Evolutionary conservation across 139 green algal genomes (phyloP).

Genomic region (Deuterostichococcus epilithicus): DNA sequence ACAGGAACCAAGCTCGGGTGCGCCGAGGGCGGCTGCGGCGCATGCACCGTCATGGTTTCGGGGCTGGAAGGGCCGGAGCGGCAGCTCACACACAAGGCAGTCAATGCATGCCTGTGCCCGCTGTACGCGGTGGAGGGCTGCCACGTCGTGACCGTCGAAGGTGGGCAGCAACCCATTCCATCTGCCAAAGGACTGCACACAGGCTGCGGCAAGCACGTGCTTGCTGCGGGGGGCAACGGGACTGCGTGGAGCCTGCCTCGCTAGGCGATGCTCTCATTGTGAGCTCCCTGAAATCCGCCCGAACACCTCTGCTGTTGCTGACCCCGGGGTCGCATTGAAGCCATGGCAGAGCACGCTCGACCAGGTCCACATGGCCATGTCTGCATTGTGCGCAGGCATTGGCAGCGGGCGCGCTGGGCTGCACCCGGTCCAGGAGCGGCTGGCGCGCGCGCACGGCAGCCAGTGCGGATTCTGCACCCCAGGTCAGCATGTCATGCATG

Average conservation of each 20-base stretch:
- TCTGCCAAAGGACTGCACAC: too few species aligned
- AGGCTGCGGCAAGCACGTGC: too few species aligned
- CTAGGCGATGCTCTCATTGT: too few species aligned
- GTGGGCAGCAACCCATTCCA: slow-evolving; percentile 34
- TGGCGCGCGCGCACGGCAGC: slow-evolving; percentile 85
- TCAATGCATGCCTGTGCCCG: slow-evolving; percentile 94
- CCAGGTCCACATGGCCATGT: too few species aligned
- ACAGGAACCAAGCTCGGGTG: slow-evolving; percentile 95
- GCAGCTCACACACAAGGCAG: slow-evolving; percentile 64
- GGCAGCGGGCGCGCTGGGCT: slow-evolving; percentile 76
- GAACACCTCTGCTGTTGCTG: too few species aligned
- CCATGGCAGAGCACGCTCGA: too few species aligned
- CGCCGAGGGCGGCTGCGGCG: slow-evolving; percentile 92
- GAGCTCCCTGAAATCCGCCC: too few species aligned
- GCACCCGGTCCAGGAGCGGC: slow-evolving; percentile 86
- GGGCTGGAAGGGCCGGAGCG: slow-evolving; percentile 39
- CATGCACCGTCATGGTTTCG: slow-evolving; percentile 94
- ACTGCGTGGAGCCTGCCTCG: too few species aligned
- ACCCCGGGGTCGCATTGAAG: too few species aligned
- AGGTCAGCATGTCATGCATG: too few species aligned
- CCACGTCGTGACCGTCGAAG: slow-evolving; percentile 92
- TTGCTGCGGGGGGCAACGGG: too few species aligned
- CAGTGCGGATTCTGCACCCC: slow-evolving; percentile 99
- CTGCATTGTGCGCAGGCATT: slow-evolving; percentile 51
- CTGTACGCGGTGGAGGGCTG: slow-evolving; percentile 89